These are phyloP conservation scores for Arabidopsis thaliana DNA, from an alignment of 345 rosid species.

Conservation along the genomic window DNA sequence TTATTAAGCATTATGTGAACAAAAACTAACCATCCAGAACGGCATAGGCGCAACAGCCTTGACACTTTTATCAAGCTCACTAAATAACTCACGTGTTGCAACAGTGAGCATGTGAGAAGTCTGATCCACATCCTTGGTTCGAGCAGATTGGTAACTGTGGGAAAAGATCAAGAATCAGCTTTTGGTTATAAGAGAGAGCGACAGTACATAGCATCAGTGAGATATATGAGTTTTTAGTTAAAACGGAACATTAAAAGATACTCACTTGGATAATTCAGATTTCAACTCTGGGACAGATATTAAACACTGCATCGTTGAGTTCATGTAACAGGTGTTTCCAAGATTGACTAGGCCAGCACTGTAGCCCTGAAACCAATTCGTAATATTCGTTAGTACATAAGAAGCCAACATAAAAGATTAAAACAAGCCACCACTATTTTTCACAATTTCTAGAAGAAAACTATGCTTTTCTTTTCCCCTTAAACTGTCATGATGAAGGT, in stretches of 20 bases:
- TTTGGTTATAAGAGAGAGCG: conserved; percentile 17
- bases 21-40: conserved; percentile 72
- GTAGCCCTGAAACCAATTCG: conserved; percentile 65
- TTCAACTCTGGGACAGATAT: conserved; percentile 96
- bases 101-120: conserved; percentile 80
- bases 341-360: conserved; percentile 83
- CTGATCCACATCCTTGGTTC: conserved; percentile 72
- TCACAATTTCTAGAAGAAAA: background rate
- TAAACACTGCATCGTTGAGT: conserved; percentile 85
- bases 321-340: conserved; percentile 98
- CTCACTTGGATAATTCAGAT: conserved; percentile 69
- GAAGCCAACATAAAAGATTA: background rate
- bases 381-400: background rate
- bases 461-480: background rate
- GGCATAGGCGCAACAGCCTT: conserved; percentile 87
- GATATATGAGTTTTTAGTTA: background rate
- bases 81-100: conserved; percentile 74
- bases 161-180: conserved; percentile 22
- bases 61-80: conserved; percentile 78
- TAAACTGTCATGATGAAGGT: background rate
- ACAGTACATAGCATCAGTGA: background rate
- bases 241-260: conserved; percentile 1
- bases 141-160: conserved; percentile 65
- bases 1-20: background rate
- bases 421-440: background rate